Conservation (phyloP, 2,329 filamentous ascomycete species). For the Cladosporium sp. region DNA sequence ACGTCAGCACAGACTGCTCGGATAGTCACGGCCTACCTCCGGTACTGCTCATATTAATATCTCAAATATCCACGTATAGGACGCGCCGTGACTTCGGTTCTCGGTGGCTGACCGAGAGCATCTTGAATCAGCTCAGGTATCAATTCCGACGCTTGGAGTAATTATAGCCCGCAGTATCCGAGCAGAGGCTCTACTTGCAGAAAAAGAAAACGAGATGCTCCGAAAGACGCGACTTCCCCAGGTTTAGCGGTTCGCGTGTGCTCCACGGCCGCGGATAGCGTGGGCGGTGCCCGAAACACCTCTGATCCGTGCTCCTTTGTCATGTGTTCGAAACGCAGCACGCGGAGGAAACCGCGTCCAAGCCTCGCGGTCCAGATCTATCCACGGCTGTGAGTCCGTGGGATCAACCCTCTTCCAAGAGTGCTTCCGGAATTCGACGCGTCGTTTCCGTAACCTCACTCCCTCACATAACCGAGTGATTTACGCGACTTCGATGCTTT, state of each 20-base stretch:
- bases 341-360: conserved; percentile 7
- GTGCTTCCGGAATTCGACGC: background rate
- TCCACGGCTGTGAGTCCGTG: background rate
- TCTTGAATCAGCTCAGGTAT: background rate
- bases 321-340: background rate
- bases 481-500: background rate
- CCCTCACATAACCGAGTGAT: background rate
- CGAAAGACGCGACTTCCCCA: conserved; percentile 6
- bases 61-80: background rate
- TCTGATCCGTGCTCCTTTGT: background rate
- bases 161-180: background rate
- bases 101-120: background rate
- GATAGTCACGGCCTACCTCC: conserved; percentile 19
- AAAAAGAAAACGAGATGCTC: conserved; percentile 15
- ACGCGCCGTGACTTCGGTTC: background rate
- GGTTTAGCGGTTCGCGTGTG: conserved; percentile 2
- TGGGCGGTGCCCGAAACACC: conserved; percentile 1
- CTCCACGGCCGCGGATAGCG: conserved; percentile 1
- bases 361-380: conserved; percentile 1
- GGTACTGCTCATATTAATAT: background rate
- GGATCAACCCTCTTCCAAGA: conserved; percentile 4
- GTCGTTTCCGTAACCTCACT: background rate
- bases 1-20: conserved; percentile 17
- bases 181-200: background rate
- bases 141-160: background rate